Evolutionary conservation across 805 yeast genomes (phyloP).

Genomic region (Metschnikowia cerradonensis): DNA sequence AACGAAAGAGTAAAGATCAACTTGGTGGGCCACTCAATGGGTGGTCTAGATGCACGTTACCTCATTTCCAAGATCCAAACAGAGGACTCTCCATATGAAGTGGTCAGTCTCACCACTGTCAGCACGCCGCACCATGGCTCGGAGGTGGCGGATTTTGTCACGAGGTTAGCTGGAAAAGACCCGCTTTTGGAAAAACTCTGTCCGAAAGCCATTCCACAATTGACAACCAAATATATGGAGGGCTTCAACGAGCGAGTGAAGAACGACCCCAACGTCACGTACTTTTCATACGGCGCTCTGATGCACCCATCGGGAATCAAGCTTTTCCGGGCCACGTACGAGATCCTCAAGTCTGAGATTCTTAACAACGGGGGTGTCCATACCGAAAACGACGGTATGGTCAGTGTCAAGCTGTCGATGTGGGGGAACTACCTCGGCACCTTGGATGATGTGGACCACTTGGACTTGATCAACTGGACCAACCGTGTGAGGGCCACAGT

Average conservation of each 20-base stretch:
- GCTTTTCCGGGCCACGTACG: constrained; percentile 62
- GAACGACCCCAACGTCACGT: constrained; percentile 60
- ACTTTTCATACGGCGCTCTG: constrained; percentile 81
- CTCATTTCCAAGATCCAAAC: constrained; percentile 52
- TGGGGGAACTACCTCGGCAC: constrained; percentile 89
- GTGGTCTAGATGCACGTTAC: constrained; percentile 83
- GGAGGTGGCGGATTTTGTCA: constrained; percentile 69
- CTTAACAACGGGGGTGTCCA: constrained; percentile 22
- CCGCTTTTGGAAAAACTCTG: constrained; percentile 17
- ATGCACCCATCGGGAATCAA: constrained; percentile 61
- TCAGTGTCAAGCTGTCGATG: constrained; percentile 67
- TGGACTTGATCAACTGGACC: constrained; percentile 84
- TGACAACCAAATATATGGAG: constrained; percentile 53
- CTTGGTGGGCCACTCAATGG: constrained; percentile 88
- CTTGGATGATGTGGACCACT: constrained; percentile 72
- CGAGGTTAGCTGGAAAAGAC: constrained; percentile 27
- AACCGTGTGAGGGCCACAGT: constrained; percentile 43
- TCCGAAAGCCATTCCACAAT: constrained; percentile 50
- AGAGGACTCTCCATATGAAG: constrained; percentile 42
- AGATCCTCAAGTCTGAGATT: constrained; percentile 41
- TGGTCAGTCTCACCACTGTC: constrained; percentile 75
- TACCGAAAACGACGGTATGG: constrained; percentile 81
- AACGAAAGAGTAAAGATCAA: constrained; percentile 51
- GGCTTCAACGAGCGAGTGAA: constrained; percentile 50
- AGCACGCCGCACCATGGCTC: constrained; percentile 90